These are phyloP conservation scores for Lolium perenne DNA, from an alignment of 176 grass and related monocot species.

Conservation along the genomic window DNA sequence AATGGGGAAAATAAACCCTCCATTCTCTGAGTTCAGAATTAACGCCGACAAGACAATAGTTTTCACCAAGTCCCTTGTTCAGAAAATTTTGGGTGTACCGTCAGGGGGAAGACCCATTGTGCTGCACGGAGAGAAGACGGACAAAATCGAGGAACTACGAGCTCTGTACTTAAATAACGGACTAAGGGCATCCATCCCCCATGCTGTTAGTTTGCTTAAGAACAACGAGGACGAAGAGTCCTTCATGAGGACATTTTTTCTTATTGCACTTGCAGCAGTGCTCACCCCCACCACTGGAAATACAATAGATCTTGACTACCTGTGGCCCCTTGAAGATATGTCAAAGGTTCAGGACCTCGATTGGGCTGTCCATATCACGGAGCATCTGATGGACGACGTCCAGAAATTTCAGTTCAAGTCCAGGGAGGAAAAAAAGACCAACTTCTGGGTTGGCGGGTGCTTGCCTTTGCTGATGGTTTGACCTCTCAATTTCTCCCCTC, in stretches of 20 bases:
- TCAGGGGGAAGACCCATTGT: conserved; percentile 3
- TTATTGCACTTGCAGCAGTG: conserved; percentile 19
- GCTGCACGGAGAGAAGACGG: neutral
- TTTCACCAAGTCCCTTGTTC: conserved; percentile 17
- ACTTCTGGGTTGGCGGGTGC: conserved; percentile 15
- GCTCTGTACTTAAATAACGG: neutral
- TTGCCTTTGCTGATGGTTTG: conserved; percentile 17
- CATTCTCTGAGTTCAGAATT: conserved; percentile 26
- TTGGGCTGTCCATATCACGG: conserved; percentile 18
- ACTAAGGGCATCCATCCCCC: conserved; percentile 15
- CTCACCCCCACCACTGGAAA: conserved; percentile 25
- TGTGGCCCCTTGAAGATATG: conserved; percentile 20
- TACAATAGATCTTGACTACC: conserved; percentile 27
- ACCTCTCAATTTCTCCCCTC: neutral
- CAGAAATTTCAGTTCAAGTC: conserved; percentile 18
- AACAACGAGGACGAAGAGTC: conserved; percentile 18
- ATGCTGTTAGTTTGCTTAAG: conserved; percentile 11
- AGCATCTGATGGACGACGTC: conserved; percentile 20
- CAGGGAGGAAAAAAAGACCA: conserved; percentile 8
- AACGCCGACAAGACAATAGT: neutral
- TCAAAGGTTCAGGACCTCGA: neutral
- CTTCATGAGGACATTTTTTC: conserved; percentile 27
- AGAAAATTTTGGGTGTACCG: conserved; percentile 24
- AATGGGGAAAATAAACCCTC: conserved; percentile 24
- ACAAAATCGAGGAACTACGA: conserved; percentile 18